Evolutionary conservation across 805 yeast species (phyloP), one percentile per base, ranked within the genome.

Genomic region (Peterozyma toletana): DNA sequence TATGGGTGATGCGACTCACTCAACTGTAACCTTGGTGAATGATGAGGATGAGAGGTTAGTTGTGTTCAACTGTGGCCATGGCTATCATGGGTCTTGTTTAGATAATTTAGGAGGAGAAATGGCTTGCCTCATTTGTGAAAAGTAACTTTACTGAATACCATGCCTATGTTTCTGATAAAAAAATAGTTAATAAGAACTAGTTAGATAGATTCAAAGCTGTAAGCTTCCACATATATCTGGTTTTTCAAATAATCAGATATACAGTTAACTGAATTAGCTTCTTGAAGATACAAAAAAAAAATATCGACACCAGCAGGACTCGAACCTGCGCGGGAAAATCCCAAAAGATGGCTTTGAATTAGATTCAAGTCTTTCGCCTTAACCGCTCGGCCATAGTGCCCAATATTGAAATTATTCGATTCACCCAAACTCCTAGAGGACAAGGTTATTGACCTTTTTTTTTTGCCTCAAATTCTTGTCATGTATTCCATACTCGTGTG

Each of bases 271-370:
- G n/a, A n/a, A n/a, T n/a, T n/a, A n/a, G n/a, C n/a, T n/a, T n/a
- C n/a, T n/a, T n/a, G n/a, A n/a, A n/a, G n/a, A n/a, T n/a, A n/a
- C n/a, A 52, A 52, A 50, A 59, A 66, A 66, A 66, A 64, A 57
- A 55, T 53, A 56, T 45, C 83, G 84, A 76, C 81, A 77, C 76
- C 80, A 73, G 81, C 82, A 77, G 84, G 83, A 78, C 73, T 78
- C 78, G 83, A 78, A 78, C 84, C 83, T 74, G 81, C 82, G 84
- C 82, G 83, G 82, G 83, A 77, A 72, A 69, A 76, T 74, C 83
- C 82, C 83, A 78, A 74, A 68, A 77, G 82, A 68, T 68, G 27
- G 27, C 27, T 21, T 21, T 21, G 27, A 21, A 21, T n/a, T 21
- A 21, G 7, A 21, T 79, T 78, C 80, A 81, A 78, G 80, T 75